Conservation (phyloP, 345 rosid species). For the Salix udensis region DNA sequence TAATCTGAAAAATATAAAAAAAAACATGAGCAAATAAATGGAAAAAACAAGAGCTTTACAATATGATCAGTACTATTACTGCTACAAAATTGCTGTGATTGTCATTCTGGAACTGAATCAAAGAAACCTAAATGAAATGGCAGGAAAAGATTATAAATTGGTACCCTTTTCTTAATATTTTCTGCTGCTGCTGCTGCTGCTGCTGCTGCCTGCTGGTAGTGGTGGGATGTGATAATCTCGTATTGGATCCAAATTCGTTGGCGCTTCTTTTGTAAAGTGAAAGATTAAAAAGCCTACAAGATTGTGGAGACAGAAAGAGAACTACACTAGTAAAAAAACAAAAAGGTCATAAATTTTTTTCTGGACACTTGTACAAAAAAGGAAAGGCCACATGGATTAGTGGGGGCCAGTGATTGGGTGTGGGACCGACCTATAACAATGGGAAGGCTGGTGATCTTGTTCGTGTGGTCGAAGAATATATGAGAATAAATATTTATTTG, state of each 20-base stretch:
- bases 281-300: background rate
- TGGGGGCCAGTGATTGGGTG: background rate
- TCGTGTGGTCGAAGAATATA: background rate
- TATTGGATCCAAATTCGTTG: conserved; percentile 52
- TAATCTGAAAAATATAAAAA: conserved; percentile 7
- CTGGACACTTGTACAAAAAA: background rate
- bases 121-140: background rate
- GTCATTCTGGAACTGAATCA: background rate
- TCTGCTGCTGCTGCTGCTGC: background rate
- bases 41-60: background rate
- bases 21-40: background rate
- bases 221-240: background rate
- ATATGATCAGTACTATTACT: background rate
- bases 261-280: conserved; percentile 33
- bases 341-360: background rate
- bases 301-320: background rate
- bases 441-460: background rate
- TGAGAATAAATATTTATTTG: background rate
- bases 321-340: background rate
- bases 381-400: background rate
- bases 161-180: background rate
- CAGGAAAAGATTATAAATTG: background rate
- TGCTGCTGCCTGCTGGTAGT: background rate
- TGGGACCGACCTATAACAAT: background rate
- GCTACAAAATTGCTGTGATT: background rate